phyloP scores from a whole-genome alignment of 495 filamentous ascomycete species.

The Trichoderma gamsii region DNA sequence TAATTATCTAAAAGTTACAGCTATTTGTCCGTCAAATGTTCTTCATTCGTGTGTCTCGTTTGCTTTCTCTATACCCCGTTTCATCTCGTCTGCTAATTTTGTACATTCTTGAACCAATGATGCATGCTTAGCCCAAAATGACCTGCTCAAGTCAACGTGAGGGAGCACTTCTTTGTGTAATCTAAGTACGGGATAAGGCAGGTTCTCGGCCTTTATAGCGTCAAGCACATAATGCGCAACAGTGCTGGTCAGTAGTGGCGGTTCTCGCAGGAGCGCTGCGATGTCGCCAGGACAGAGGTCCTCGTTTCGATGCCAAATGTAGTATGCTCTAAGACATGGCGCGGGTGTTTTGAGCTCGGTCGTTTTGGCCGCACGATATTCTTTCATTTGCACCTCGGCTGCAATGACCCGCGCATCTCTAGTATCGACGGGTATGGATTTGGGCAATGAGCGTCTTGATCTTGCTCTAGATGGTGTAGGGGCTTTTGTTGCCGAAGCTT shows the following conservation, averaged over 20 bases:
- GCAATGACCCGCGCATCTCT: slow-evolving; percentile 32
- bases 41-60: not conserved
- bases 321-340: slow-evolving; percentile 51
- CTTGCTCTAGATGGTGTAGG: not conserved
- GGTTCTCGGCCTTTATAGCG: slow-evolving; percentile 33
- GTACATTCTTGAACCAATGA: not conserved
- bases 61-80: not conserved
- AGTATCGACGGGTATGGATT: slow-evolving; percentile 14
- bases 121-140: not conserved
- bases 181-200: slow-evolving; percentile 28
- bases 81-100: not conserved
- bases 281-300: slow-evolving; percentile 37
- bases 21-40: not conserved
- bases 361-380: slow-evolving; percentile 26
- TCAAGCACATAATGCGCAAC: slow-evolving; percentile 47
- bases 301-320: slow-evolving; percentile 51
- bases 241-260: slow-evolving; percentile 47
- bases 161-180: not conserved
- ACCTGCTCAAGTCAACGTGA: not conserved
- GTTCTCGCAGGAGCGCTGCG: slow-evolving; percentile 47
- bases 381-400: slow-evolving; percentile 29
- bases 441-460: not conserved
- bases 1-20: not conserved
- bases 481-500: not conserved
- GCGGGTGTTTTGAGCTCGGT: slow-evolving; percentile 16